phyloP scores from a whole-genome alignment of 176 grass and related monocot species.

The Triticum dicoccoides region DNA sequence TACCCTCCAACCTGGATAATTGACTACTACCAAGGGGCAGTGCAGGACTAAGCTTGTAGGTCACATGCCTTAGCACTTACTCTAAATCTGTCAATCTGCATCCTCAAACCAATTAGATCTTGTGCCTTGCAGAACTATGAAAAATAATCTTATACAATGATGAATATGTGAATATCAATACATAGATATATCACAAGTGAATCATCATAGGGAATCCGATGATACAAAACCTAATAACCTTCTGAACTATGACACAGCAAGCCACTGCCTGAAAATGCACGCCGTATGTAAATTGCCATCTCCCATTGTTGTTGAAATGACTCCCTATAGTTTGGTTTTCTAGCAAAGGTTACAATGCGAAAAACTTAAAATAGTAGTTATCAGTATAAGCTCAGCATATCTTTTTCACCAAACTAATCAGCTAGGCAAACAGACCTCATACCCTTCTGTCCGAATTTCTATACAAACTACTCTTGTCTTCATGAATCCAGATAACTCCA shows the following conservation, averaged over 20 bases:
- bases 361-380: neutral
- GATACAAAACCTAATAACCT: neutral
- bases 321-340: neutral
- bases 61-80: neutral
- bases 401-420: neutral
- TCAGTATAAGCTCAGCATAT: neutral
- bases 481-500: neutral
- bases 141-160: neutral
- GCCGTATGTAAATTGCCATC: neutral
- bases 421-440: neutral
- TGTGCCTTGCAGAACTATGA: neutral
- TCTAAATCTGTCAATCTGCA: neutral
- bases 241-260: neutral
- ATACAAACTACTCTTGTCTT: neutral
- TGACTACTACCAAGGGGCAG: neutral
- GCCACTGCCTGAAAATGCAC: neutral
- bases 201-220: neutral
- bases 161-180: neutral
- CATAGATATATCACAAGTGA: neutral
- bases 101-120: neutral
- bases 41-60: neutral
- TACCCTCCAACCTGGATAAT: neutral
- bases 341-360: neutral
- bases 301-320: neutral
- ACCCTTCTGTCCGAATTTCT: neutral